A percentile compares a stretch with the other conserved stretches of the same genome.
These are phyloP conservation scores for Hygrophorus russula DNA, from an alignment of 768 basidiomycete genomes.

Conservation along the genomic window DNA sequence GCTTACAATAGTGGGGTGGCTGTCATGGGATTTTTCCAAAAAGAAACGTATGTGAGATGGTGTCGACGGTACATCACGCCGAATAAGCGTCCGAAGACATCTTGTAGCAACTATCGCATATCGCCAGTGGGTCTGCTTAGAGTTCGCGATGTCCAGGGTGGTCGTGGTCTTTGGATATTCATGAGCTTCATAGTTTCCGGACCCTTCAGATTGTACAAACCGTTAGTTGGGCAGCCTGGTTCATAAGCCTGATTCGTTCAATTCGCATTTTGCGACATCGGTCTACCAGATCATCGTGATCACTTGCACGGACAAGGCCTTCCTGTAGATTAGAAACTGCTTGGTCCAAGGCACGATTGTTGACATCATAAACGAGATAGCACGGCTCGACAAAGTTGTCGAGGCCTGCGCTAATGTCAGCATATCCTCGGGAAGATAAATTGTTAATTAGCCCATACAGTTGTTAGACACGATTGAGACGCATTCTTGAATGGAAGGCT, in stretches of 20 bases:
- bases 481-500: constrained; percentile 71
- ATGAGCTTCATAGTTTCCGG: background rate
- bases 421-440: constrained; percentile 3
- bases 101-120: constrained; percentile 64
- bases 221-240: constrained; percentile 29
- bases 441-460: constrained; percentile 26
- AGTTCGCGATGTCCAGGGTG: constrained; percentile 48
- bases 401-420: constrained; percentile 30
- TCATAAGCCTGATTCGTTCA: constrained; percentile 26
- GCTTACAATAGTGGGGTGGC: constrained; percentile 58
- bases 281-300: constrained; percentile 22
- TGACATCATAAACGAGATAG: constrained; percentile 41
- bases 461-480: constrained; percentile 56
- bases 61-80: constrained; percentile 47
- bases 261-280: constrained; percentile 34
- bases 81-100: constrained; percentile 54
- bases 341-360: constrained; percentile 28
- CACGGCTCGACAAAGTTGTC: constrained; percentile 52
- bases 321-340: constrained; percentile 27
- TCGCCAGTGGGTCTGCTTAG: constrained; percentile 64
- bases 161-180: constrained; percentile 20
- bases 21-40: constrained; percentile 46
- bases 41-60: constrained; percentile 43
- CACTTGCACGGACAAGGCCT: constrained; percentile 22
- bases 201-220: constrained; percentile 25